These are phyloP conservation scores for Adansonia rubrostipa DNA, from an alignment of 441 rosid species.

Conservation along the genomic window DNA sequence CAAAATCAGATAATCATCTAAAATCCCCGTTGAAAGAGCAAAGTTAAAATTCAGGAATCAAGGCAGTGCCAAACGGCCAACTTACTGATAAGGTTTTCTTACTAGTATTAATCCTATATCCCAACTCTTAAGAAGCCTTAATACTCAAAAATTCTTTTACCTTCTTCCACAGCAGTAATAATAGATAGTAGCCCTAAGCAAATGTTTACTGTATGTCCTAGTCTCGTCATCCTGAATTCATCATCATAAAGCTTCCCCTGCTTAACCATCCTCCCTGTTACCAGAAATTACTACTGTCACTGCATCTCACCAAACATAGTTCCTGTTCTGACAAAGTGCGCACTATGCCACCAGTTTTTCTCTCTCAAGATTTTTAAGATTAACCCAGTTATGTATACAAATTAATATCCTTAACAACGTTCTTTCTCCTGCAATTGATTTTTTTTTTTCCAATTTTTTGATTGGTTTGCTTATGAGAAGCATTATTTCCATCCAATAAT, in stretches of 20 bases:
- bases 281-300: background rate
- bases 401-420: background rate
- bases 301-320: background rate
- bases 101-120: background rate
- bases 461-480: background rate
- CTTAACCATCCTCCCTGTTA: background rate
- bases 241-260: background rate
- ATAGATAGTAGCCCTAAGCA: background rate
- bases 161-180: background rate
- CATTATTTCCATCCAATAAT: background rate
- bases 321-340: background rate
- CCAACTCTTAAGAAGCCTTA: background rate
- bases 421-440: background rate
- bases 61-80: background rate
- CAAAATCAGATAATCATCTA: background rate
- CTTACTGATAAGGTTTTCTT: background rate
- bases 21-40: background rate
- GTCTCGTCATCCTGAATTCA: background rate
- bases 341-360: background rate
- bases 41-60: background rate
- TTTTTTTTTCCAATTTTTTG: background rate
- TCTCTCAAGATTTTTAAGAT: conserved; percentile 13
- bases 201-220: background rate
- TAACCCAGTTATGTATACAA: conserved; percentile 10
- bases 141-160: background rate